Percentiles rank a stretch among this genome's conserved stretches.
Conservation (phyloP, 768 basidiomycete genomes). For the Tephrocybe sp. region DNA sequence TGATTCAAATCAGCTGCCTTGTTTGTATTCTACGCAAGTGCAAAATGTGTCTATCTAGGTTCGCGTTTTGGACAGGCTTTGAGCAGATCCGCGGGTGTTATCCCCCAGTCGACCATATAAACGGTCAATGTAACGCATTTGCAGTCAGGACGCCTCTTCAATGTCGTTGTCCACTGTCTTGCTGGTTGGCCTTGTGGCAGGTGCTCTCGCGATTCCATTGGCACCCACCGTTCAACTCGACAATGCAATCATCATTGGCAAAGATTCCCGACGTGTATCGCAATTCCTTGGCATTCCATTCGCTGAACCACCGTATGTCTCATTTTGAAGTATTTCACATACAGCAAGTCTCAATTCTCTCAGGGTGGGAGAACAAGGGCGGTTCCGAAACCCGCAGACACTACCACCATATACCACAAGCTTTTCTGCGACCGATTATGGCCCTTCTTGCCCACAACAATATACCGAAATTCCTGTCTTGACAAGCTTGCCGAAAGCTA, state of each 20-base stretch:
- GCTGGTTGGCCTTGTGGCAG: not conserved
- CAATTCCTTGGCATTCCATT: slow-evolving; percentile 56
- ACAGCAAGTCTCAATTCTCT: too few relatives aligned
- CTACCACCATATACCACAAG: slow-evolving; percentile 33
- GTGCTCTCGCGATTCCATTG: slow-evolving; percentile 19
- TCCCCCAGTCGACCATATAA: too few relatives aligned
- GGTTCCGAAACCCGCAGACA: slow-evolving; percentile 40
- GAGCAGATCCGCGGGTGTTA: too few relatives aligned
- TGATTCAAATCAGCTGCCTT: not conserved
- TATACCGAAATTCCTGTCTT: slow-evolving; percentile 31
- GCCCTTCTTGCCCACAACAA: slow-evolving; percentile 49
- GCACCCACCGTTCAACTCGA: slow-evolving; percentile 39
- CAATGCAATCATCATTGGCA: slow-evolving; percentile 43
- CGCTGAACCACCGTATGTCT: slow-evolving; percentile 49
- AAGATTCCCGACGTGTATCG: slow-evolving; percentile 25
- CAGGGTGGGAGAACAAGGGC: slow-evolving; percentile 33
- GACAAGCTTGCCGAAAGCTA: slow-evolving; percentile 32
- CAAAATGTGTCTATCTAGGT: not conserved
- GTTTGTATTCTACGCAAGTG: not conserved
- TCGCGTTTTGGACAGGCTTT: too few relatives aligned
- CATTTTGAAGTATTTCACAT: not conserved
- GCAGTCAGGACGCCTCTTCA: not conserved
- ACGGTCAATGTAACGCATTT: not conserved
- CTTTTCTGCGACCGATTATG: slow-evolving; percentile 36
- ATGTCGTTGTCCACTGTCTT: not conserved